Percentiles rank a stretch among this genome's conserved stretches.
These are phyloP conservation scores for Acanthamoeba royreba DNA, from an alignment of 208 protist species.

Conservation along the genomic window DNA sequence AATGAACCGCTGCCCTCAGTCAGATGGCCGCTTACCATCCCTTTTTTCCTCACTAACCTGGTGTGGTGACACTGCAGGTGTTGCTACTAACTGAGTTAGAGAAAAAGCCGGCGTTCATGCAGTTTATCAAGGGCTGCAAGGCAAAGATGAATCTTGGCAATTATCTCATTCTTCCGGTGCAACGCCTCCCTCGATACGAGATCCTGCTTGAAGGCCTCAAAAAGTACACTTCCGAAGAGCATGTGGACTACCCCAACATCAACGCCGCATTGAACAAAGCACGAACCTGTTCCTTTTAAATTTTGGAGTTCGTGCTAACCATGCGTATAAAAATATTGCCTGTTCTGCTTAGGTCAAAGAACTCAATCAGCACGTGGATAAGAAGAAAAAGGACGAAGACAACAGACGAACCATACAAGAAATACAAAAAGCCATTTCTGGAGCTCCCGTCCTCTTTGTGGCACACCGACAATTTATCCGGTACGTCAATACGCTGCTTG, in stretches of 20 bases:
- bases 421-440: too few species aligned
- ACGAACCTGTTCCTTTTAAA: too few species aligned
- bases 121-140: not conserved
- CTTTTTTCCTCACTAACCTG: not conserved
- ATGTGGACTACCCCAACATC: conserved; percentile 25
- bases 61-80: not conserved
- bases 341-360: too few species aligned
- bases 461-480: too few species aligned
- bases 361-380: too few species aligned
- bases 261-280: not conserved
- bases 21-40: not conserved
- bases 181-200: not conserved
- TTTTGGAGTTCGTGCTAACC: too few species aligned
- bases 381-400: too few species aligned
- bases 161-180: not conserved
- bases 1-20: not conserved
- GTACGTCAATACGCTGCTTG: too few species aligned
- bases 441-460: too few species aligned
- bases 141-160: not conserved
- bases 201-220: not conserved
- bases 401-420: too few species aligned
- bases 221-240: not conserved
- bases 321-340: too few species aligned
- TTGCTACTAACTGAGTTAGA: not conserved
- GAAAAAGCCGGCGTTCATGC: not conserved